Conservation (phyloP, 1,284 basidiomycete genomes). For the Trametes polyzona region DNA sequence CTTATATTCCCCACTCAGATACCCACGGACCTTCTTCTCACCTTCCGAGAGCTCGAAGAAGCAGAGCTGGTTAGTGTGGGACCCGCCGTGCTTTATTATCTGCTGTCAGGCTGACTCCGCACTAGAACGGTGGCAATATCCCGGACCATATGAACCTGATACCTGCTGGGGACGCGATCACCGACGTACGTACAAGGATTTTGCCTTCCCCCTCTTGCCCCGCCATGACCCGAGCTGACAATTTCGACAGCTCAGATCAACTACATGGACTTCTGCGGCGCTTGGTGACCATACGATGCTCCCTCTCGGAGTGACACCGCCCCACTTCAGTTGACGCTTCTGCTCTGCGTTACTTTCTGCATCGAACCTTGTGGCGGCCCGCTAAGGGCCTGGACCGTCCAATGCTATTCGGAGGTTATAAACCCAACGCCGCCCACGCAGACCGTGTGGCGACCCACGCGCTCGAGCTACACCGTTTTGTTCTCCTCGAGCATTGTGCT, state of each 20-base stretch:
- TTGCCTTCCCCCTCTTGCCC: not conserved
- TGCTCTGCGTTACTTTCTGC: slow-evolving; percentile 9
- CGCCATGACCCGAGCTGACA: slow-evolving; percentile 8
- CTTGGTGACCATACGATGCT: slow-evolving; percentile 54
- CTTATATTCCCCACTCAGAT: slow-evolving; percentile 72
- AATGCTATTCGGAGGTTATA: not conserved
- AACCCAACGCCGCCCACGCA: not conserved
- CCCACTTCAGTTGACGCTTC: slow-evolving; percentile 29
- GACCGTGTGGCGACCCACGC: not conserved
- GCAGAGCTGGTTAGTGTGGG: slow-evolving; percentile 51
- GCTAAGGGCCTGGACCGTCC: not conserved
- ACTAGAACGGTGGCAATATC: slow-evolving; percentile 59
- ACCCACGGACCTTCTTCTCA: slow-evolving; percentile 67
- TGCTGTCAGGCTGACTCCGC: slow-evolving; percentile 10
- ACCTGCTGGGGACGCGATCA: slow-evolving; percentile 54
- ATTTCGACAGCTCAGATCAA: slow-evolving; percentile 43
- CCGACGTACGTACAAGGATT: slow-evolving; percentile 11
- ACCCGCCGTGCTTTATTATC: not conserved
- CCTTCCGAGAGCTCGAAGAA: slow-evolving; percentile 71
- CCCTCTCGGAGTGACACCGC: slow-evolving; percentile 53
- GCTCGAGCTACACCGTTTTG: not conserved
- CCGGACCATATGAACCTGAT: slow-evolving; percentile 82
- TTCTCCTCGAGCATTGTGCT: not conserved
- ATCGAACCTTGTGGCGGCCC: not conserved
- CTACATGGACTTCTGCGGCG: slow-evolving; percentile 41